Evolutionary conservation across 106 monocot species (phyloP).

Genomic region (Ottelia alismoides): DNA sequence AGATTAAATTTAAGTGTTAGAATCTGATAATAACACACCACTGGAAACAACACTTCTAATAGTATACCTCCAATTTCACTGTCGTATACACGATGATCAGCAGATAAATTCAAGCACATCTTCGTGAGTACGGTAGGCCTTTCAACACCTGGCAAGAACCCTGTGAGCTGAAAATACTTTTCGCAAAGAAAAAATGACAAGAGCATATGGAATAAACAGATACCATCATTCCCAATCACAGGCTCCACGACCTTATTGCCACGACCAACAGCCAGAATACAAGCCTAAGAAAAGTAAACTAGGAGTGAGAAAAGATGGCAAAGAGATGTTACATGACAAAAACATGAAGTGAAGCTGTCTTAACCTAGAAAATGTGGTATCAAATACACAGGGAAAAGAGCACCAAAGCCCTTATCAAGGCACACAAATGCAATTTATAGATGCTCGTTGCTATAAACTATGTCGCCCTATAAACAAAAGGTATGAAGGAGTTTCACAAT

Average conservation of each 20-base stretch:
- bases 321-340: too few species aligned
- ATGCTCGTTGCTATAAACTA: too few species aligned
- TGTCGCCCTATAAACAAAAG: too few species aligned
- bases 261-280: constrained; percentile 92
- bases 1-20: background rate
- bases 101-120: constrained; percentile 84
- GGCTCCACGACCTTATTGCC: constrained; percentile 76
- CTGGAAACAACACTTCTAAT: background rate
- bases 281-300: constrained; percentile 64
- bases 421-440: too few species aligned
- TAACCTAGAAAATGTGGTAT: too few species aligned
- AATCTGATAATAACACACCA: background rate
- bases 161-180: background rate
- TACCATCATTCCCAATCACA: constrained; percentile 59
- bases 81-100: constrained; percentile 85
- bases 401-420: too few species aligned
- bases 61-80: constrained; percentile 50
- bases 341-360: too few species aligned
- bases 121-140: constrained; percentile 67
- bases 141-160: constrained; percentile 47
- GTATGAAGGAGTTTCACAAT: too few species aligned
- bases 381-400: too few species aligned
- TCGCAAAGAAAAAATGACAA: background rate
- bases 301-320: too few species aligned
- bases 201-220: background rate